Evolutionary conservation across 2,329 filamentous ascomycete genomes (phyloP).

Genomic region (Claviceps sp.): DNA sequence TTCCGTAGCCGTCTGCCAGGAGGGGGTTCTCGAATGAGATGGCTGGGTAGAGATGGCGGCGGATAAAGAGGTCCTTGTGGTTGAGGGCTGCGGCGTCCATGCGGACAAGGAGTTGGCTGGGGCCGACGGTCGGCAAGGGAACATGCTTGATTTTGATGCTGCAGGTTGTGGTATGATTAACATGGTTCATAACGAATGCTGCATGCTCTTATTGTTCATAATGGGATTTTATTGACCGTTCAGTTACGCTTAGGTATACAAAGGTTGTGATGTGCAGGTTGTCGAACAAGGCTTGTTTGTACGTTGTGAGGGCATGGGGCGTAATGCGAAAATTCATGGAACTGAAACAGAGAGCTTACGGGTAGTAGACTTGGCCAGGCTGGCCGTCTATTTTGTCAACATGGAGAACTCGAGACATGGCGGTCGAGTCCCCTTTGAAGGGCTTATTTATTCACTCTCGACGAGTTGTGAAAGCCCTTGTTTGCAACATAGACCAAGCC

Average conservation of each 20-base stretch:
- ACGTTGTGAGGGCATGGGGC: not conserved
- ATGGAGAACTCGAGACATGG: conserved; percentile 44
- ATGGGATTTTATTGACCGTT: no score
- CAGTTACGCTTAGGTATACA: no score
- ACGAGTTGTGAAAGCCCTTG: not conserved
- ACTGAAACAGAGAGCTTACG: conserved; percentile 30
- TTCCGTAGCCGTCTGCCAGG: conserved; percentile 69
- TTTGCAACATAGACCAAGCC: no score
- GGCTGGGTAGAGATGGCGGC: conserved; percentile 80
- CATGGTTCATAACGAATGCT: no score
- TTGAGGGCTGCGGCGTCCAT: conserved; percentile 76
- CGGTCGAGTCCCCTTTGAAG: not conserved
- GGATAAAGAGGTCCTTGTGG: conserved; percentile 90
- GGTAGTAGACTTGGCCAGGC: conserved; percentile 80
- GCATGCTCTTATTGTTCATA: no score
- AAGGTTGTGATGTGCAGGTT: no score
- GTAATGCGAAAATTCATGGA: not conserved
- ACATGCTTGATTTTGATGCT: conserved; percentile 48
- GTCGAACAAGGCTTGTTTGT: no score
- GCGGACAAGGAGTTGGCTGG: conserved; percentile 58
- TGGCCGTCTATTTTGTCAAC: conserved; percentile 61
- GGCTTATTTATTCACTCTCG: not conserved
- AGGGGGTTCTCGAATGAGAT: conserved; percentile 68
- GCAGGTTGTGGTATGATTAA: not conserved
- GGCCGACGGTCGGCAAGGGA: conserved; percentile 48